Evolutionary conservation across 306 rosid species (phyloP).

Genomic region (Cucurbita maxima): DNA sequence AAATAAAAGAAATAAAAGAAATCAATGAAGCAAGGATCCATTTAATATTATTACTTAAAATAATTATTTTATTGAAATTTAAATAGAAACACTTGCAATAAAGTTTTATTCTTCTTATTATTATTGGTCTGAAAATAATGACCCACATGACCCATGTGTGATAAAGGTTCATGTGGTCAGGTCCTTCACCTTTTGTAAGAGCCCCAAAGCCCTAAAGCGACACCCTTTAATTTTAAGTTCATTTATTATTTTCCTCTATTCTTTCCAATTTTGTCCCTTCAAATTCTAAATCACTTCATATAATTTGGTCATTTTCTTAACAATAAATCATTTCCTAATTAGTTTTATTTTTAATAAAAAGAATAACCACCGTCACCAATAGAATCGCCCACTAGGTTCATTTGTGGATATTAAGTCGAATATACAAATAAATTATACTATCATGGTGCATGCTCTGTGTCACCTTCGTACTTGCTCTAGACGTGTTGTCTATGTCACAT

Average conservation of each 20-base stretch:
- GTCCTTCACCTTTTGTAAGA: conserved; percentile 1
- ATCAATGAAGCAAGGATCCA: conserved; percentile 1
- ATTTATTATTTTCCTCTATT: neutral
- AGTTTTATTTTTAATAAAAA: neutral
- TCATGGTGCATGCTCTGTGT: too few species aligned
- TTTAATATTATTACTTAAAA: neutral
- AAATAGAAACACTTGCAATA: neutral
- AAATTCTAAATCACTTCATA: neutral
- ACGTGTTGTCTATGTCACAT: too few species aligned
- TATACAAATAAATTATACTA: too few species aligned
- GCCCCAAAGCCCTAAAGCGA: neutral
- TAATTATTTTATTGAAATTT: neutral
- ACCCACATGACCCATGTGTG: conserved; percentile 9
- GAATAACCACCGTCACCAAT: too few species aligned
- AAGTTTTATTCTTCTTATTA: neutral
- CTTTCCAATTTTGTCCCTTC: neutral
- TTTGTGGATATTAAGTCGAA: too few species aligned
- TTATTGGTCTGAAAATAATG: neutral
- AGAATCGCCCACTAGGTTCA: too few species aligned
- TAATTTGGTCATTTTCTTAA: too few species aligned
- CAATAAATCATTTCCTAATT: neutral
- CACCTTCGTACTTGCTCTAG: too few species aligned
- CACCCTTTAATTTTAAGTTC: neutral
- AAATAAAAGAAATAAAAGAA: too few species aligned
- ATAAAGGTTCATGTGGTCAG: conserved; percentile 6